Evolutionary conservation across 768 basidiomycete genomes (phyloP).

Genomic region (Tephrocybe sp.): DNA sequence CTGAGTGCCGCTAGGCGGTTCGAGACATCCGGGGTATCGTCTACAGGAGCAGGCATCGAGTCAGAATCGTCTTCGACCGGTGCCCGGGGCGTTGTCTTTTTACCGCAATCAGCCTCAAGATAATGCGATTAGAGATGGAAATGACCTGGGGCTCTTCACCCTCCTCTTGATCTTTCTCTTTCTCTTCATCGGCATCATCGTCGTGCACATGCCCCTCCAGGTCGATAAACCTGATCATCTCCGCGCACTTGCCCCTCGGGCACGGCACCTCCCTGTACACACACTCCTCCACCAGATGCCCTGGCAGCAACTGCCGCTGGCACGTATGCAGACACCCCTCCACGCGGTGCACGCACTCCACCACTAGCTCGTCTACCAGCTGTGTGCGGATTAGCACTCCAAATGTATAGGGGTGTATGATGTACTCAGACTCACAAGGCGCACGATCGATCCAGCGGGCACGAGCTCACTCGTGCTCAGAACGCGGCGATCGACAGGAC

Average conservation of each 20-base stretch:
- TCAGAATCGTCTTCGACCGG: too few species aligned
- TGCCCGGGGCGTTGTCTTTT: background rate
- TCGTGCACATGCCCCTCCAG: conserved; percentile 3
- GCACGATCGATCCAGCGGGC: conserved; percentile 74
- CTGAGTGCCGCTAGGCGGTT: conserved; percentile 41
- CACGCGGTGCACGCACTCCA: conserved; percentile 63
- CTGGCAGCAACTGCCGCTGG: conserved; percentile 64
- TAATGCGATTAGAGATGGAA: background rate
- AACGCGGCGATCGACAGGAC: conserved; percentile 82
- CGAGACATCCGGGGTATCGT: conserved; percentile 40
- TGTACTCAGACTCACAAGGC: conserved; percentile 52
- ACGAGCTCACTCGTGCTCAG: conserved; percentile 57
- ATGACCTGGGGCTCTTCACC: background rate
- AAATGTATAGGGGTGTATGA: background rate
- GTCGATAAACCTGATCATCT: conserved; percentile 18
- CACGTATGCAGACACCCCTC: conserved; percentile 64
- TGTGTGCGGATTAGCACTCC: conserved; percentile 24
- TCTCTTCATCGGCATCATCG: conserved; percentile 4
- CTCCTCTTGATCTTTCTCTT: background rate
- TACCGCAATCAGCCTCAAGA: background rate
- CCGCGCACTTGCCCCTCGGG: conserved; percentile 43
- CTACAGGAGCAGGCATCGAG: background rate
- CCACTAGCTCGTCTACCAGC: conserved; percentile 82
- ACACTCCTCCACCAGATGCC: conserved; percentile 66
- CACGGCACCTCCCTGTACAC: conserved; percentile 43